A percentile compares a stretch with the other conserved stretches of the same genome.
These are phyloP conservation scores for Scedosporium apiospermum DNA, from an alignment of 2,329 filamentous ascomycete species.

Conservation along the genomic window DNA sequence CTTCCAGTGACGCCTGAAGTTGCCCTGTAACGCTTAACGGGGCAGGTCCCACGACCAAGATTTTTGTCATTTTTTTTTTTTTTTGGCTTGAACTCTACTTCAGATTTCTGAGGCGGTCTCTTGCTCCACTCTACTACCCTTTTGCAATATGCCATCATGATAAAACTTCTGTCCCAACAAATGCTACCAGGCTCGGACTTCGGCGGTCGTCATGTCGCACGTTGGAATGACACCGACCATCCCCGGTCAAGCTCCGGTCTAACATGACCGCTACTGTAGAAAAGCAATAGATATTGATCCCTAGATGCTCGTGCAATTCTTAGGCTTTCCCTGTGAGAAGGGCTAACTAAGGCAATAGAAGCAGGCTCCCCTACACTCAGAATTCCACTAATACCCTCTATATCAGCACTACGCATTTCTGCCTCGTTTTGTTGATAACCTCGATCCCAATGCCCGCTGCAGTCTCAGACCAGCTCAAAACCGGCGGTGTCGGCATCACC, in stretches of 20 bases:
- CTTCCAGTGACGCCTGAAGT: neutral
- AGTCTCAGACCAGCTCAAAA: conserved; percentile 25
- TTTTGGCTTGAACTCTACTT: neutral
- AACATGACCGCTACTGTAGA: neutral
- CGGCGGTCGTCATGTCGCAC: neutral
- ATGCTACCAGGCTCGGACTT: neutral
- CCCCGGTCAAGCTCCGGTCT: neutral
- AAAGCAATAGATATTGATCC: neutral
- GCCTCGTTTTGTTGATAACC: neutral
- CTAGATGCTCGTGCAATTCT: neutral
- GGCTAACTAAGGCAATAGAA: neutral
- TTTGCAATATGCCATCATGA: neutral
- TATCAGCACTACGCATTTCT: neutral
- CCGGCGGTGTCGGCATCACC: conserved; percentile 47
- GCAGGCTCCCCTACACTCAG: too few relatives aligned
- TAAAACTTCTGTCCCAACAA: neutral
- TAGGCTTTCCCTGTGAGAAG: neutral
- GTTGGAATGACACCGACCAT: neutral
- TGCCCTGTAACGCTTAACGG: neutral
- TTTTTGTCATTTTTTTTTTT: neutral
- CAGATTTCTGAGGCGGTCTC: neutral
- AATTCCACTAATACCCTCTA: too few relatives aligned
- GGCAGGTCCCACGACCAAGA: neutral
- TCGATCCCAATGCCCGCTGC: conserved; percentile 36
- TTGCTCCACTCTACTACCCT: neutral